Evolutionary conservation across 495 filamentous ascomycete species (phyloP).

Genomic region (Xylaria castorea): DNA sequence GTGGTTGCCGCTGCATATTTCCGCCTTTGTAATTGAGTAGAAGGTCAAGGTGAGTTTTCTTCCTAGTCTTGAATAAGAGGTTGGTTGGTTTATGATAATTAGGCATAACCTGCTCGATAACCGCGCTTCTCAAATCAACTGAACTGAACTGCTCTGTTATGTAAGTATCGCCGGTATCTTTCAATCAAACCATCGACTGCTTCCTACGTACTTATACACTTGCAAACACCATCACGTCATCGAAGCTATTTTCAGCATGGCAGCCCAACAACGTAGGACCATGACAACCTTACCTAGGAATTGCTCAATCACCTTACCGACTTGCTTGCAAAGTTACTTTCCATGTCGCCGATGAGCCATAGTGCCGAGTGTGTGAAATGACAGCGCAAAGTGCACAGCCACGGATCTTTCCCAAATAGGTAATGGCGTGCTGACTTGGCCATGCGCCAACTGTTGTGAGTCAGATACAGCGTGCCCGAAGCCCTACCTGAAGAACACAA

Average conservation of each 20-base stretch:
- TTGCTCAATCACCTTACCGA: neutral
- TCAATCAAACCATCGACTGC: neutral
- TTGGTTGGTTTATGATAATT: neutral
- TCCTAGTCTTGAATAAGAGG: neutral
- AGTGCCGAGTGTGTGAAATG: neutral
- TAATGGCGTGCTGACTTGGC: neutral
- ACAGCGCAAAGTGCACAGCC: slow-evolving; percentile 15
- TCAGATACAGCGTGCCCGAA: slow-evolving; percentile 13
- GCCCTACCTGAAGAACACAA: slow-evolving; percentile 2
- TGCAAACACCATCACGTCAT: neutral
- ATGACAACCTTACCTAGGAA: neutral
- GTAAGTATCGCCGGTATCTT: neutral
- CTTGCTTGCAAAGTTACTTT: neutral
- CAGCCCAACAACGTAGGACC: neutral
- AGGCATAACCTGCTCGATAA: neutral
- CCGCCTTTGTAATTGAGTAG: too few relatives aligned
- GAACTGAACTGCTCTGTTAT: neutral
- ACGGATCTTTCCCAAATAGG: slow-evolving; percentile 15
- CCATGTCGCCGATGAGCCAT: slow-evolving; percentile 13
- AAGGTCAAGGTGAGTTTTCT: neutral
- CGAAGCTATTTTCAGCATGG: neutral
- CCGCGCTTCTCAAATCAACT: neutral
- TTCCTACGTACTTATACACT: slow-evolving; percentile 11
- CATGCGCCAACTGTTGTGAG: neutral
- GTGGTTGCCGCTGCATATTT: neutral